Evolutionary conservation across 2,329 filamentous ascomycete species (phyloP), one percentile per base, ranked within the genome.

Genomic region (Magnaporthiopsis incrustans): DNA sequence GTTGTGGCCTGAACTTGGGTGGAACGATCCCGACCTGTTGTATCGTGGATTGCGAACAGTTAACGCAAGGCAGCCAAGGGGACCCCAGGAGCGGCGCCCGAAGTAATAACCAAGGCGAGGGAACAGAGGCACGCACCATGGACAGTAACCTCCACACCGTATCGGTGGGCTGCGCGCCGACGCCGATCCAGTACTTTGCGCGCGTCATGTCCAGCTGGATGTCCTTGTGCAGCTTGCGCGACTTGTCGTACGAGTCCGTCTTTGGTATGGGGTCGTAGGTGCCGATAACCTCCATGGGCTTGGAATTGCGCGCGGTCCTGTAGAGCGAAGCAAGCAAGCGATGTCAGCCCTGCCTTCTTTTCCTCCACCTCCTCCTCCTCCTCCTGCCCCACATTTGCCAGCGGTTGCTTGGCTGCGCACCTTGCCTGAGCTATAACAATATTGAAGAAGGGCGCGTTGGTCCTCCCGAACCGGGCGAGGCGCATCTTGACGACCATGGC

Each of bases 181-280:
- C 94, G 74, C 95, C 95, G 50, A 99, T 83, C 95, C 95, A 99
- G 80, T 99, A 99, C 76, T 89, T 89, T 65, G 94, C 90, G 66
- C 95, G 83, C 68, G 85, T 80, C 10, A 85, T 80, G 76, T 99
- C 95, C 18, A 99, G 83, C 72, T 91, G 88, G 74, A 99, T 90
- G 69, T 98, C 93, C 78, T 99, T 99, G 80, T 90, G 91, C 64
- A 90, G 84, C 65, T 87, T 85, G 25, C 86, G 85, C n/a, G 83
- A 82, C 69, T 73, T 75, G 71, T 78, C 90, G 71, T 85, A 83
- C 1, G 84, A 81, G 68, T 87, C 82, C 32, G 79, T 75, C 72
- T 85, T 87, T 32, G 88, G 88, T 25, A 88, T 78, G 1, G 88
- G 87, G 72, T 90, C 86, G 78, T 90, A 90, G 59, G 88, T 90